These are phyloP conservation scores for Exobasidium rhododendri DNA, from an alignment of 1,284 basidiomycete genomes.

Conservation along the genomic window DNA sequence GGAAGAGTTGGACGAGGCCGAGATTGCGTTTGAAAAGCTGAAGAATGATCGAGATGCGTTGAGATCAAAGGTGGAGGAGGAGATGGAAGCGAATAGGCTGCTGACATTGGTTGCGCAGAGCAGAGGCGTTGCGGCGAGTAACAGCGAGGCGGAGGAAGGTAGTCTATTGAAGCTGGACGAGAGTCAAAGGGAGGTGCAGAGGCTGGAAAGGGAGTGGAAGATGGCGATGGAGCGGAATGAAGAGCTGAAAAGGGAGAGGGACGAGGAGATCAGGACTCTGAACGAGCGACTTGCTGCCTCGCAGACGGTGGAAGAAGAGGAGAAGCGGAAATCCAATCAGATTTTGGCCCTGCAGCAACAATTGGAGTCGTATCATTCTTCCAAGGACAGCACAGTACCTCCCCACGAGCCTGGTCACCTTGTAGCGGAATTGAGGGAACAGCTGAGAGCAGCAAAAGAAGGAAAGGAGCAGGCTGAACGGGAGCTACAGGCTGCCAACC, in stretches of 20 bases:
- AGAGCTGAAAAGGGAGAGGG: slow-evolving; percentile 6
- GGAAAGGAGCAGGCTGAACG: slow-evolving; percentile 16
- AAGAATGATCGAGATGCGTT: slow-evolving; percentile 19
- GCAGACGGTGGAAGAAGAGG: background rate
- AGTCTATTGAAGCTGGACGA: slow-evolving; percentile 3
- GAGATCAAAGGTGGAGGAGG: slow-evolving; percentile 14
- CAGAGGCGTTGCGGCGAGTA: slow-evolving; percentile 8
- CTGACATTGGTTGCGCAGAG: slow-evolving; percentile 27
- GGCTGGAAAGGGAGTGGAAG: background rate
- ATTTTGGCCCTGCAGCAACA: background rate
- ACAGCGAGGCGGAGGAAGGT: slow-evolving; percentile 10
- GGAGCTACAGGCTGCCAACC: slow-evolving; percentile 18
- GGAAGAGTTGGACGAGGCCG: slow-evolving; percentile 32
- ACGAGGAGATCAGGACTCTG: background rate
- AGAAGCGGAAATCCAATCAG: background rate
- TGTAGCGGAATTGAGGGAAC: slow-evolving; percentile 1
- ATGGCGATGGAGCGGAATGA: slow-evolving; percentile 6
- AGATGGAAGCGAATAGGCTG: slow-evolving; percentile 31
- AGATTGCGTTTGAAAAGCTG: slow-evolving; percentile 1
- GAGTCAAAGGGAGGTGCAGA: background rate
- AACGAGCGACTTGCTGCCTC: slow-evolving; percentile 1
- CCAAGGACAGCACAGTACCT: background rate
- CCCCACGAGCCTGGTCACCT: background rate
- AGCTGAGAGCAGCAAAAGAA: background rate
- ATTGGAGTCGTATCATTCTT: background rate